A percentile compares a stretch with the other conserved stretches of the same genome.
phyloP scores from a whole-genome alignment of 495 filamentous ascomycete species.

The Penicillium pancosmium region DNA sequence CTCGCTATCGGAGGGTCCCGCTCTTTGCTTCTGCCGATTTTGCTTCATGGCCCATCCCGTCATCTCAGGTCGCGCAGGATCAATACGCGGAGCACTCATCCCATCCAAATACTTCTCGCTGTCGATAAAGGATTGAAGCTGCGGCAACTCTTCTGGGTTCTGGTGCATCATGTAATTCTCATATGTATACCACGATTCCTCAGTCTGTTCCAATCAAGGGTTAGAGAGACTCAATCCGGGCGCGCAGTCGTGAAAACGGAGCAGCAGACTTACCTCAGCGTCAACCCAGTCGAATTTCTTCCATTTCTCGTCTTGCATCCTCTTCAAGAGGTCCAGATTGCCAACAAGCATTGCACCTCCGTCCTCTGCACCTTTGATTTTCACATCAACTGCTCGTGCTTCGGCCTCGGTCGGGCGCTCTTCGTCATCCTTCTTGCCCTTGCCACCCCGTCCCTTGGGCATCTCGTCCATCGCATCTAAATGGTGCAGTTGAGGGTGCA shows the following conservation, averaged over 20 bases:
- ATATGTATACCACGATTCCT: slow-evolving; percentile 64
- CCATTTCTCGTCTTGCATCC: slow-evolving; percentile 72
- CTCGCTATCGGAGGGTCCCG: slow-evolving; percentile 22
- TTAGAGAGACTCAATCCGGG: slow-evolving; percentile 20
- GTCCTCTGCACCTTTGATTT: slow-evolving; percentile 64
- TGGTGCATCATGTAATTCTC: slow-evolving; percentile 62
- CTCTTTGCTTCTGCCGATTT: slow-evolving; percentile 44
- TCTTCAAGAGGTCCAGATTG: slow-evolving; percentile 57
- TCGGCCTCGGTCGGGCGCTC: slow-evolving; percentile 51
- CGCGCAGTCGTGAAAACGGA: not conserved
- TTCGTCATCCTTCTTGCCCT: slow-evolving; percentile 48
- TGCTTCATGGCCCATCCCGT: slow-evolving; percentile 56
- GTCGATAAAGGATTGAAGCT: slow-evolving; percentile 56
- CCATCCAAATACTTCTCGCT: slow-evolving; percentile 63
- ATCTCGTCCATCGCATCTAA: slow-evolving; percentile 67
- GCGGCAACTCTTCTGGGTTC: slow-evolving; percentile 48
- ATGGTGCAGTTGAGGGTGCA: slow-evolving; percentile 76
- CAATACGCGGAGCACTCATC: slow-evolving; percentile 64
- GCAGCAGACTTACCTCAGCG: slow-evolving; percentile 55
- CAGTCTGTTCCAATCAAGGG: slow-evolving; percentile 38
- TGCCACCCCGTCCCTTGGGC: slow-evolving; percentile 34
- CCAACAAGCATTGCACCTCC: slow-evolving; percentile 52
- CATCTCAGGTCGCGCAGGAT: slow-evolving; percentile 52
- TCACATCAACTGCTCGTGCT: slow-evolving; percentile 66
- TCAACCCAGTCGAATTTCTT: slow-evolving; percentile 65